A percentile compares a stretch with the other conserved stretches of the same genome.
Evolutionary conservation across 768 basidiomycete species (phyloP).

Genomic region (Calocera viscosa): DNA sequence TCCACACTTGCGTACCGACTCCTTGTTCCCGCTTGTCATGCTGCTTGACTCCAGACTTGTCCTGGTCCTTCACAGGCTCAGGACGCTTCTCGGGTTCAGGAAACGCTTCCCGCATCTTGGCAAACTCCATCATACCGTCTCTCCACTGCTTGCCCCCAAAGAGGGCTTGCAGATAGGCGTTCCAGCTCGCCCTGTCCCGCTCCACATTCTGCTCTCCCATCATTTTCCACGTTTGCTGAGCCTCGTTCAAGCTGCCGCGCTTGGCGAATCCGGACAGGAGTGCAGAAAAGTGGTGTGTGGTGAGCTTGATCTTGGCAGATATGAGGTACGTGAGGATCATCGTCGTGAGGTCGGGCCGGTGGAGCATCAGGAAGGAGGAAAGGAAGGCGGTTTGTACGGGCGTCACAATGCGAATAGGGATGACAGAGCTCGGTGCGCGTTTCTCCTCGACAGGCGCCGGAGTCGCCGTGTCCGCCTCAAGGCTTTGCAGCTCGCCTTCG

Average conservation of each 20-base stretch:
- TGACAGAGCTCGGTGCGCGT: background rate
- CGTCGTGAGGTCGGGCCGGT: background rate
- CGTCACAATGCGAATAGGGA: background rate
- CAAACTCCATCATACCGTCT: background rate
- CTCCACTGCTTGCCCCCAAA: background rate
- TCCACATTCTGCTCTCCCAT: background rate
- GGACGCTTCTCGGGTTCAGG: background rate
- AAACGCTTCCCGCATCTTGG: background rate
- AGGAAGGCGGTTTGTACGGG: background rate
- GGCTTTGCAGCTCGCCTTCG: background rate
- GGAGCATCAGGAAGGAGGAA: background rate
- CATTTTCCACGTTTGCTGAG: background rate
- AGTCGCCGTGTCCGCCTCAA: background rate
- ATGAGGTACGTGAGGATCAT: background rate
- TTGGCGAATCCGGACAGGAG: background rate
- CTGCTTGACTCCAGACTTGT: background rate
- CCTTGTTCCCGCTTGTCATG: background rate
- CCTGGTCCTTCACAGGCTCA: background rate
- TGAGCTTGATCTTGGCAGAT: background rate
- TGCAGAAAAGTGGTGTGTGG: background rate
- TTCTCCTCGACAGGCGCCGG: background rate
- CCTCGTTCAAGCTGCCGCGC: background rate
- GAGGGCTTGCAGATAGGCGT: background rate
- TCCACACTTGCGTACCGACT: slow-evolving; percentile 32
- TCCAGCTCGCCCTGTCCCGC: background rate